Conservation (phyloP, 1,284 basidiomycete species). For the Ceratobasidium sp. region DNA sequence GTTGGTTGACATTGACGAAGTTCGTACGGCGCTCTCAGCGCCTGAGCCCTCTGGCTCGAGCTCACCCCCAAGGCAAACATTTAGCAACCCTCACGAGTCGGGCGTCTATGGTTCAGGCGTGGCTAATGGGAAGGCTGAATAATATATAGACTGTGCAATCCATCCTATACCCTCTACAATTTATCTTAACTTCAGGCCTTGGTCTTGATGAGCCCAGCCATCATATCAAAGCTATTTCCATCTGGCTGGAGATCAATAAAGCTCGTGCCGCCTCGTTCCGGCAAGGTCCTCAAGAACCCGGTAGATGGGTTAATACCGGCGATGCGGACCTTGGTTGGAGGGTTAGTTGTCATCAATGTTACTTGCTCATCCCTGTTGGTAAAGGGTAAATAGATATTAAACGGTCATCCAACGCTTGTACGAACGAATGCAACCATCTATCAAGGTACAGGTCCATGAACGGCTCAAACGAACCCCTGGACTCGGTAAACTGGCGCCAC, state of each 20-base stretch:
- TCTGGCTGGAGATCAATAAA: constrained; percentile 83
- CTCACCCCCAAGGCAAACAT: background rate
- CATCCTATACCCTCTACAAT: background rate
- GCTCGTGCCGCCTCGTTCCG: constrained; percentile 53
- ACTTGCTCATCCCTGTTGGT: constrained; percentile 86
- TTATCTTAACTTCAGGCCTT: constrained; percentile 52
- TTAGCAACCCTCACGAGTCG: background rate
- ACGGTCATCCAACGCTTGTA: background rate
- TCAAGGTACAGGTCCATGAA: constrained; percentile 81
- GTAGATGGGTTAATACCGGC: constrained; percentile 86
- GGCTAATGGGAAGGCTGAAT: background rate
- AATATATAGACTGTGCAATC: background rate
- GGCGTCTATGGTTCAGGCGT: background rate
- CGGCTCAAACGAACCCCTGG: constrained; percentile 71
- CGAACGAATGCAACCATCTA: constrained; percentile 90
- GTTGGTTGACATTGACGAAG: constrained; percentile 4
- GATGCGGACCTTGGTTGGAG: constrained; percentile 76
- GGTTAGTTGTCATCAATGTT: constrained; percentile 76
- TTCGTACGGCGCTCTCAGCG: background rate
- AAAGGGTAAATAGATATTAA: background rate
- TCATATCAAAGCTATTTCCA: constrained; percentile 96
- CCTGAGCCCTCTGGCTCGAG: background rate
- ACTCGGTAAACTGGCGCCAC: constrained; percentile 74
- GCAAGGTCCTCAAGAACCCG: constrained; percentile 84
- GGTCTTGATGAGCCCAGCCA: constrained; percentile 84